Evolutionary conservation across 2,329 filamentous ascomycete genomes (phyloP).

Genomic region (Annulohypoxylon truncatum): DNA sequence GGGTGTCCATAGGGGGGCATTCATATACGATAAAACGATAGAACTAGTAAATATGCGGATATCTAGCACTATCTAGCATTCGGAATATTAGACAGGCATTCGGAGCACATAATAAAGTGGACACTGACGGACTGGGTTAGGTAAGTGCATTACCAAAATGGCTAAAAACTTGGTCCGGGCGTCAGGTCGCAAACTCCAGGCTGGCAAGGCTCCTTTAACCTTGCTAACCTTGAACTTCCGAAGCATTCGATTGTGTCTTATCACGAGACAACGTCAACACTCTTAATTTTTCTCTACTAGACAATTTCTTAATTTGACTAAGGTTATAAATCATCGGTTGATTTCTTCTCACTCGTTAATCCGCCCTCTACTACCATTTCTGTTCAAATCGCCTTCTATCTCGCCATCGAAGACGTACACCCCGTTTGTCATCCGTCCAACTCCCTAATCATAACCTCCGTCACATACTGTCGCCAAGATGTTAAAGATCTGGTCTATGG

Average conservation of each 20-base stretch:
- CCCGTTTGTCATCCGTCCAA: not conserved
- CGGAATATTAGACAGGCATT: not conserved
- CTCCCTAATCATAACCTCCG: not conserved
- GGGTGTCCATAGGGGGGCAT: not conserved
- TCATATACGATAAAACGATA: not conserved
- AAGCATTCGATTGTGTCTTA: slow-evolving; percentile 9
- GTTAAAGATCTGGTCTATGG: slow-evolving; percentile 99
- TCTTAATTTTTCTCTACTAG: not conserved
- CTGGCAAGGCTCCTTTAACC: not conserved
- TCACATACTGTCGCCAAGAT: slow-evolving; percentile 68
- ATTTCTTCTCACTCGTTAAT: not conserved
- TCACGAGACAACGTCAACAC: slow-evolving; percentile 1
- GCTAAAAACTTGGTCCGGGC: not conserved
- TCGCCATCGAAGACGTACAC: not conserved
- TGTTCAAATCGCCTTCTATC: not conserved
- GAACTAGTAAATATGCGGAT: not conserved
- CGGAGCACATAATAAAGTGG: not conserved
- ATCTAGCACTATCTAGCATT: not conserved
- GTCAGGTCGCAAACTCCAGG: slow-evolving; percentile 2
- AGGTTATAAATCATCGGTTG: not conserved
- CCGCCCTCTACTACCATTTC: not conserved
- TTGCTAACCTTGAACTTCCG: not conserved
- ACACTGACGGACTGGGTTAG: not conserved
- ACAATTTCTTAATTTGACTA: not conserved
- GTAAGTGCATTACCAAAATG: not conserved